Conservation (phyloP, 2,329 filamentous ascomycete genomes). For the Hypoxylon rubiginosum region DNA sequence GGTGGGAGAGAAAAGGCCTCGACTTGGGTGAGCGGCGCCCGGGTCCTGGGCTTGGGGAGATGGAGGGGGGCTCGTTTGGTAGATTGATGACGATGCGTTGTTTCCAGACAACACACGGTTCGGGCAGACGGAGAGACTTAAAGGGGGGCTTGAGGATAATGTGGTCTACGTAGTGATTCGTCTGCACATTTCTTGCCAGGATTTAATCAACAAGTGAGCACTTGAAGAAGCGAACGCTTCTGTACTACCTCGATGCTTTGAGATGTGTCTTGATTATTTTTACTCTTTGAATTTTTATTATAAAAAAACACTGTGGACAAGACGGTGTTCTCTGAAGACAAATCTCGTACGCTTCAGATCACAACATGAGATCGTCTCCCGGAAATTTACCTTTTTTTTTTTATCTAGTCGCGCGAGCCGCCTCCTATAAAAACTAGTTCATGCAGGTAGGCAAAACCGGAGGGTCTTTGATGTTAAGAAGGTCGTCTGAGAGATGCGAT, state of each 20-base stretch:
- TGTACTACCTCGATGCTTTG: conserved; percentile 14
- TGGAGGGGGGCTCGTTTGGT: conserved; percentile 18
- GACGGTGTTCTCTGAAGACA: background rate
- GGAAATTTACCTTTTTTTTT: background rate
- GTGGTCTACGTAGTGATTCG: conserved; percentile 26
- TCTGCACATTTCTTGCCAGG: conserved; percentile 32
- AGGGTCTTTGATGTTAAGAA: conserved; percentile 4
- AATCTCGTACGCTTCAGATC: background rate
- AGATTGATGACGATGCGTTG: conserved; percentile 33
- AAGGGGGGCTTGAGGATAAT: conserved; percentile 27
- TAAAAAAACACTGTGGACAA: background rate
- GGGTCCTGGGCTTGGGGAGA: conserved; percentile 13
- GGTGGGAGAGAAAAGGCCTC: conserved; percentile 14
- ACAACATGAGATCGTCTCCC: background rate
- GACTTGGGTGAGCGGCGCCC: conserved; percentile 24
- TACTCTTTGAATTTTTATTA: background rate
- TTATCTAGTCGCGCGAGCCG: background rate
- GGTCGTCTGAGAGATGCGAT: conserved; percentile 9
- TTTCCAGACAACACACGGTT: conserved; percentile 14
- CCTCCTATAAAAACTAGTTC: conserved; percentile 2
- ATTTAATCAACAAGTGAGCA: conserved; percentile 41
- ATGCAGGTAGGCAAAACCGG: conserved; percentile 25
- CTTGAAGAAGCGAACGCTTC: conserved; percentile 13
- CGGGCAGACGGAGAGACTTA: conserved; percentile 11
- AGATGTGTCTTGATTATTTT: conserved; percentile 6